Evolutionary conservation across 495 filamentous ascomycete species (phyloP).

Genomic region (Bryoglossum gracile): DNA sequence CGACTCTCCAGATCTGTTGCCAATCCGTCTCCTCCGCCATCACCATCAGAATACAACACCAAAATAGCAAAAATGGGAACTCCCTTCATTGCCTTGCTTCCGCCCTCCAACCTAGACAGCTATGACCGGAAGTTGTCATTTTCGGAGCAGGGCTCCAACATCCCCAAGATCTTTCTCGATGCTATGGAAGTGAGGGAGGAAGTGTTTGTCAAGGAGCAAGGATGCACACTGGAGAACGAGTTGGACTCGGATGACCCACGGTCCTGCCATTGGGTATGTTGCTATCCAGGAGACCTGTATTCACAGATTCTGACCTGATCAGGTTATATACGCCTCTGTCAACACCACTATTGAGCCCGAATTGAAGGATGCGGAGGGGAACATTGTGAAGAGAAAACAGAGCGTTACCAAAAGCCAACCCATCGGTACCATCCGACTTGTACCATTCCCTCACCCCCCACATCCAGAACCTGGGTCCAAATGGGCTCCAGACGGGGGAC

Average conservation of each 20-base stretch:
- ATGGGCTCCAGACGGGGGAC: slow-evolving; percentile 18
- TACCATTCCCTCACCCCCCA: slow-evolving; percentile 65
- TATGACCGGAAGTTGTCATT: slow-evolving; percentile 37
- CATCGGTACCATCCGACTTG: slow-evolving; percentile 67
- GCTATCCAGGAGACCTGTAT: neutral
- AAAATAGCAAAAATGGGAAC: no score
- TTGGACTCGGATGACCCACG: slow-evolving; percentile 72
- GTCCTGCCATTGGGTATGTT: slow-evolving; percentile 63
- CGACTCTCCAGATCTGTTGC: no score
- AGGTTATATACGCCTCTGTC: slow-evolving; percentile 54
- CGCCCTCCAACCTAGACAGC: slow-evolving; percentile 35
- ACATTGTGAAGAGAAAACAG: slow-evolving; percentile 23
- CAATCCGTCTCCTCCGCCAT: no score
- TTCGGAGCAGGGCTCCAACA: slow-evolving; percentile 36
- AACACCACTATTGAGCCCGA: slow-evolving; percentile 27
- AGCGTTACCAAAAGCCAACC: slow-evolving; percentile 39
- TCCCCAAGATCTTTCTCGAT: slow-evolving; percentile 60
- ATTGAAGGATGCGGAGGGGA: slow-evolving; percentile 25
- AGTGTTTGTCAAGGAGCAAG: slow-evolving; percentile 76
- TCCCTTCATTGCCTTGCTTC: slow-evolving; percentile 41
- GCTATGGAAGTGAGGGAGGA: slow-evolving; percentile 68
- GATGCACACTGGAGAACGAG: slow-evolving; percentile 58
- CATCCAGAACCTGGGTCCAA: slow-evolving; percentile 43
- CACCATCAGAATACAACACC: no score
- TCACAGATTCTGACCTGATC: neutral